These are phyloP conservation scores for Penicillium odoratum DNA, from an alignment of 495 filamentous ascomycete genomes.

Conservation along the genomic window DNA sequence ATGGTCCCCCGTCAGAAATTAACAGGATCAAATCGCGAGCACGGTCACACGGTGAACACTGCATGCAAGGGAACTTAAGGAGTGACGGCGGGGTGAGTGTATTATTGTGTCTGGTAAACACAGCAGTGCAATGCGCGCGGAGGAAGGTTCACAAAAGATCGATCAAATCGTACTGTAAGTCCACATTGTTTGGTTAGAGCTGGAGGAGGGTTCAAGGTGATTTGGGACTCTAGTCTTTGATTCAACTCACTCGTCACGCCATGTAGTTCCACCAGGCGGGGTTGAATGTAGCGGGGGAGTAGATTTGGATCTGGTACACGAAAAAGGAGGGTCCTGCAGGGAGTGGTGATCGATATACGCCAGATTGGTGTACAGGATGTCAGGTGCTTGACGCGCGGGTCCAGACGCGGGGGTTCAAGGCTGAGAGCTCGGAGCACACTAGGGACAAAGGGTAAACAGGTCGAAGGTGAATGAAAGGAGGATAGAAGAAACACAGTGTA, in stretches of 20 bases:
- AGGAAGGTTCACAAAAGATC: constrained; percentile 1
- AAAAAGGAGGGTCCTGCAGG: not conserved
- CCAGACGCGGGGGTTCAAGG: constrained; percentile 4
- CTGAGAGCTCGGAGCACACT: constrained; percentile 1
- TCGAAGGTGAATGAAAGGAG: not conserved
- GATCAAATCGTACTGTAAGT: constrained; percentile 14
- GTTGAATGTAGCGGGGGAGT: constrained; percentile 4
- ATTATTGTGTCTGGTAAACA: constrained; percentile 7
- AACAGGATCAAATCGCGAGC: constrained; percentile 14
- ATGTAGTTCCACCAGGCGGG: constrained; percentile 22
- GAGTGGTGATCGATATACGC: not conserved
- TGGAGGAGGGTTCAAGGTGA: not conserved
- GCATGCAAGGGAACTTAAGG: constrained; percentile 22
- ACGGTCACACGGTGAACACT: constrained; percentile 11
- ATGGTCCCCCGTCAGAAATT: constrained; percentile 33
- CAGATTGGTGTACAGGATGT: not conserved
- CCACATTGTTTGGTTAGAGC: constrained; percentile 13
- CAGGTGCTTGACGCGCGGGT: constrained; percentile 18
- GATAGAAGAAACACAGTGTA: constrained; percentile 1
- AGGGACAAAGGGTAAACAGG: not conserved
- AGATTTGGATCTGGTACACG: not conserved
- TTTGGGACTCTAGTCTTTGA: not conserved
- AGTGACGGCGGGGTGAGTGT: constrained; percentile 5
- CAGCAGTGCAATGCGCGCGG: not conserved
- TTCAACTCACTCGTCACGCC: constrained; percentile 25